Conservation (phyloP, 2,329 filamentous ascomycete species). For the Verticillium nubilum region DNA sequence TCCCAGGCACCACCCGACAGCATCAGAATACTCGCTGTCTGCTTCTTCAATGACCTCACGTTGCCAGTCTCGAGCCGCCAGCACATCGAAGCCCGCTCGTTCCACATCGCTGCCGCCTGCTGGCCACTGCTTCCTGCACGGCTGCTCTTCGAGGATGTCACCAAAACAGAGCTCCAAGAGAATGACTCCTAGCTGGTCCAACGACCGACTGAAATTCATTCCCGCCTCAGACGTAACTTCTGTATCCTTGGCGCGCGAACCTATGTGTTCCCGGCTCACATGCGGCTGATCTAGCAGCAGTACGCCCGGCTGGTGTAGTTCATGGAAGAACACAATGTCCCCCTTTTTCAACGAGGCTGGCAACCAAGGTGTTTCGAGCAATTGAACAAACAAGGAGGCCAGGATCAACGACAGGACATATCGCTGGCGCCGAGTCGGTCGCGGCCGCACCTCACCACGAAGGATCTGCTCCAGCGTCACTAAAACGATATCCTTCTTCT, state of each 20-base stretch:
- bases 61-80: constrained; percentile 7
- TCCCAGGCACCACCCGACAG: constrained; percentile 4
- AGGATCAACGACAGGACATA: constrained; percentile 15
- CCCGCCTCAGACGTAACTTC: neutral
- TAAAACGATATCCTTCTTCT: neutral
- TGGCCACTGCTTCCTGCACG: constrained; percentile 37
- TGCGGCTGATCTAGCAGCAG: constrained; percentile 11
- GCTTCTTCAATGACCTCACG: constrained; percentile 2
- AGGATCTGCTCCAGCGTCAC: constrained; percentile 14
- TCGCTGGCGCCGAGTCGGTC: constrained; percentile 13
- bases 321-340: constrained; percentile 10
- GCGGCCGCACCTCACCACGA: neutral
- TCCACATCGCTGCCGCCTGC: neutral
- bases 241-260: neutral
- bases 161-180: constrained; percentile 4
- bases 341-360: constrained; percentile 6
- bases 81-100: constrained; percentile 1
- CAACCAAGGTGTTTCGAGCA: constrained; percentile 18
- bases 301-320: neutral
- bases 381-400: constrained; percentile 20
- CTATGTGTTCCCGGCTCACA: constrained; percentile 6
- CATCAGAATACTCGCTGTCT: constrained; percentile 1
- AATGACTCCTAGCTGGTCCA: neutral
- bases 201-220: neutral
- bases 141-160: neutral